A percentile compares a stretch with the other conserved stretches of the same genome.
phyloP scores from a whole-genome alignment of 768 basidiomycete species.

The Mycena vulgaris region DNA sequence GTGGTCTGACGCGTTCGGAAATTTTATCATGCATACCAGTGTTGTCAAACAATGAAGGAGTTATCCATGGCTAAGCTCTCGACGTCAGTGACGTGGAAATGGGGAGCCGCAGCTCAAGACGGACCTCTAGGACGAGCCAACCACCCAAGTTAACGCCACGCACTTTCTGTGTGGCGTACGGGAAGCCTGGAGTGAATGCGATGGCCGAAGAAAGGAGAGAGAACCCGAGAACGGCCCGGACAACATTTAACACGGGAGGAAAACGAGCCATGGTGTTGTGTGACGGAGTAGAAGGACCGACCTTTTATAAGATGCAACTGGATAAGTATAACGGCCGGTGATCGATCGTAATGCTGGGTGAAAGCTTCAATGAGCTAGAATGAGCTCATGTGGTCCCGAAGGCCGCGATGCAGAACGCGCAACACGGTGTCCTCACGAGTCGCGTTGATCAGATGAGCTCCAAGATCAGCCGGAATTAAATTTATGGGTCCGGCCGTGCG shows the following conservation, averaged over 20 bases:
- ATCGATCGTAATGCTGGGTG: too few species aligned
- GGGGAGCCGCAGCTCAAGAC: slow-evolving; percentile 14
- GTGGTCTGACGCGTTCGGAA: neutral
- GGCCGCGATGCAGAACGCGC: neutral
- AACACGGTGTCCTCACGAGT: slow-evolving; percentile 7
- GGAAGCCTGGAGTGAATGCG: slow-evolving; percentile 69
- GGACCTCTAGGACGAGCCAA: slow-evolving; percentile 65
- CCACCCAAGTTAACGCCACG: slow-evolving; percentile 89
- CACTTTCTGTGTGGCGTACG: slow-evolving; percentile 81
- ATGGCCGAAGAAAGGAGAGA: slow-evolving; percentile 49
- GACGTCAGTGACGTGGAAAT: slow-evolving; percentile 25
- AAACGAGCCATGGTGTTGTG: slow-evolving; percentile 36
- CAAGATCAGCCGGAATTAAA: slow-evolving; percentile 7
- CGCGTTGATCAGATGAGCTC: slow-evolving; percentile 15
- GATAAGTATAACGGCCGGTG: neutral
- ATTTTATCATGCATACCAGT: slow-evolving; percentile 55
- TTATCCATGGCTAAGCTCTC: slow-evolving; percentile 77
- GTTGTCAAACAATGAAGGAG: slow-evolving; percentile 80
- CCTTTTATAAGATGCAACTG: slow-evolving; percentile 8
- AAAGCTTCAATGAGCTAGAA: neutral
- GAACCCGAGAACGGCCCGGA: slow-evolving; percentile 44
- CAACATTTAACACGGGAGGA: slow-evolving; percentile 28
- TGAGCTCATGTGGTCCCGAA: slow-evolving; percentile 29
- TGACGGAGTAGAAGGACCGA: slow-evolving; percentile 35
- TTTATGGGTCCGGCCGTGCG: neutral